These are phyloP conservation scores for Penicillium olsonii DNA, from an alignment of 2,329 filamentous ascomycete genomes.

Conservation along the genomic window DNA sequence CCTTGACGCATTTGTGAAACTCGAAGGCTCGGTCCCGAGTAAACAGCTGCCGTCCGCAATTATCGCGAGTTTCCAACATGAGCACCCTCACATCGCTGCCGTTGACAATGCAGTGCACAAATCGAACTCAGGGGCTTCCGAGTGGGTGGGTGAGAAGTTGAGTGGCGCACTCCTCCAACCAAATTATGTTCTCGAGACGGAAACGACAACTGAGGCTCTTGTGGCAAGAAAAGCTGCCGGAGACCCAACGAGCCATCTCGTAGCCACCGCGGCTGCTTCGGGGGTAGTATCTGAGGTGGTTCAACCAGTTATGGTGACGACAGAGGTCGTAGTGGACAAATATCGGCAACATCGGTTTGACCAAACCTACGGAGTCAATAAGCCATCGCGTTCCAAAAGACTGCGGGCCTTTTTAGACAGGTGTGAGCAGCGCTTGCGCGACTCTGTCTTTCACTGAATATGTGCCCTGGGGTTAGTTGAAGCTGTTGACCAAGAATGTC, in stretches of 20 bases:
- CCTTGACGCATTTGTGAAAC: not conserved
- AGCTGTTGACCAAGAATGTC: too few species aligned
- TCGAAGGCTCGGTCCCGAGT: not conserved
- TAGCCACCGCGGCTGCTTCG: not conserved
- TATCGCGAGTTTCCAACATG: not conserved
- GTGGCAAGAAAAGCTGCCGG: not conserved
- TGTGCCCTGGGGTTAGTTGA: too few species aligned
- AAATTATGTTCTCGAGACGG: not conserved
- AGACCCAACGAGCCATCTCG: not conserved
- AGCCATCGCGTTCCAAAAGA: not conserved
- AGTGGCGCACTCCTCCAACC: not conserved
- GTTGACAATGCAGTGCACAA: not conserved
- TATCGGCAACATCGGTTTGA: not conserved
- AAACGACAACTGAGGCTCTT: not conserved
- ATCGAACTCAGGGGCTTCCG: not conserved
- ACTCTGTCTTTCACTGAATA: not conserved
- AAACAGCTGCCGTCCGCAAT: not conserved
- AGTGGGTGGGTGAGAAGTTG: not conserved
- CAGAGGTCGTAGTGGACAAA: not conserved
- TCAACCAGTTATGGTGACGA: not conserved
- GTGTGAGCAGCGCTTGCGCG: not conserved
- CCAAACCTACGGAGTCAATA: not conserved
- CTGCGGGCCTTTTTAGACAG: not conserved
- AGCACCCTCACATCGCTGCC: not conserved
- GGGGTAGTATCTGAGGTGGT: not conserved